Evolutionary conservation across 345 rosid genomes (phyloP).

Genomic region (Salix caprea): DNA sequence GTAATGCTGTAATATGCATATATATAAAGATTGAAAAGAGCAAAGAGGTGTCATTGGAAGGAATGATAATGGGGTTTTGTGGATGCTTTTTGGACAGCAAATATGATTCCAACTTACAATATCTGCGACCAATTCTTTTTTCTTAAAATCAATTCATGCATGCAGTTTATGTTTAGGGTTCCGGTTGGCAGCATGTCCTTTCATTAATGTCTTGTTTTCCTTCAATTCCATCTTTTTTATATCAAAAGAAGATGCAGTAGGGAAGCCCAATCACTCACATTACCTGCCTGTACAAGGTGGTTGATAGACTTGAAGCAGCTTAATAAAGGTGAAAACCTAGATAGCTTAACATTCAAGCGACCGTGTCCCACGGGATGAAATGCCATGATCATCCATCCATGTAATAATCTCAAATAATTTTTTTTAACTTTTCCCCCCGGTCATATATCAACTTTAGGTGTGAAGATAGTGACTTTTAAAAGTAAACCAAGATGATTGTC

Average conservation of each 20-base stretch:
- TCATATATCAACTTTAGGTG: background rate
- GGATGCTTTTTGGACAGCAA: background rate
- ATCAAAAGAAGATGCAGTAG: background rate
- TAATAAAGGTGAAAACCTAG: background rate
- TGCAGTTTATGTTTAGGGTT: background rate
- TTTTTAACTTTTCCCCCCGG: background rate
- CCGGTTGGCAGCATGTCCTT: background rate
- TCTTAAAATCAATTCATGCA: background rate
- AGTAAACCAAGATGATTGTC: no score
- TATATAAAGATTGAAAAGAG: background rate
- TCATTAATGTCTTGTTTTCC: background rate
- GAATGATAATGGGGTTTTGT: background rate
- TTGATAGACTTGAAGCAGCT: background rate
- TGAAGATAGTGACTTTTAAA: background rate
- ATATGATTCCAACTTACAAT: background rate
- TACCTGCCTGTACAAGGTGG: background rate
- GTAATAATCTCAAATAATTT: background rate
- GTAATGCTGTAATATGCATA: background rate
- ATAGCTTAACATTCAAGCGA: slow-evolving; percentile 22
- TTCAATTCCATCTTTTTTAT: background rate
- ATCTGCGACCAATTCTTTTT: no score
- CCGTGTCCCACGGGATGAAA: background rate
- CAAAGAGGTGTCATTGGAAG: background rate
- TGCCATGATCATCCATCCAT: background rate
- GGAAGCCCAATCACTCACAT: background rate